Percentiles rank a stretch among this genome's conserved stretches.
Conservation (phyloP, 2,329 filamentous ascomycete species). For the Colletotrichum neosansevieriae region DNA sequence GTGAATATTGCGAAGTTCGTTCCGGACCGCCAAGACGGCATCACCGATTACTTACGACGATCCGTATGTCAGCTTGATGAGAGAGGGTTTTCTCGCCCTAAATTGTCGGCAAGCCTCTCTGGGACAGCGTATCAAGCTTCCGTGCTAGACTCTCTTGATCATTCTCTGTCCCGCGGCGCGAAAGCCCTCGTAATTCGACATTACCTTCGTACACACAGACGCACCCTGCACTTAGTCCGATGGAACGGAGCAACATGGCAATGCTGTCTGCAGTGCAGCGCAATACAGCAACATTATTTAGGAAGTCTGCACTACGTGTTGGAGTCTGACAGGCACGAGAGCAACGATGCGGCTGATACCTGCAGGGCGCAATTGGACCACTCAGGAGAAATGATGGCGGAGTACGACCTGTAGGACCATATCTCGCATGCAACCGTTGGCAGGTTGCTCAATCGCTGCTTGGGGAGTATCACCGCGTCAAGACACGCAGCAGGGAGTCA, state of each 20-base stretch:
- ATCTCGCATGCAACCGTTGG: constrained; percentile 31
- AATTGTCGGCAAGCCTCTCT: not conserved
- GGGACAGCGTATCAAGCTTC: not conserved
- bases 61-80: constrained; percentile 19
- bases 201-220: not conserved
- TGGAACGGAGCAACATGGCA: not conserved
- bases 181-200: too few relatives aligned
- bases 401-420: constrained; percentile 17
- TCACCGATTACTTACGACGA: constrained; percentile 8
- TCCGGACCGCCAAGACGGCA: not conserved
- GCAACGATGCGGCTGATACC: constrained; percentile 11
- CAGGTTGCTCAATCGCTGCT: constrained; percentile 27
- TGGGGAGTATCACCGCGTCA: constrained; percentile 9
- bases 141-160: not conserved
- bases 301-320: constrained; percentile 32
- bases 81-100: not conserved
- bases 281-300: constrained; percentile 12
- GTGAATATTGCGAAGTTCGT: not conserved
- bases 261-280: not conserved
- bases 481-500: not conserved
- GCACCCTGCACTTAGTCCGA: not conserved
- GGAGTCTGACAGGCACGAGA: constrained; percentile 33
- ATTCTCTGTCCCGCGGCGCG: not conserved
- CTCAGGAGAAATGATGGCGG: constrained; percentile 23
- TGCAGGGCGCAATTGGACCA: constrained; percentile 20